phyloP scores from a whole-genome alignment of 345 rosid species.

The Lenwebbia sp. region DNA sequence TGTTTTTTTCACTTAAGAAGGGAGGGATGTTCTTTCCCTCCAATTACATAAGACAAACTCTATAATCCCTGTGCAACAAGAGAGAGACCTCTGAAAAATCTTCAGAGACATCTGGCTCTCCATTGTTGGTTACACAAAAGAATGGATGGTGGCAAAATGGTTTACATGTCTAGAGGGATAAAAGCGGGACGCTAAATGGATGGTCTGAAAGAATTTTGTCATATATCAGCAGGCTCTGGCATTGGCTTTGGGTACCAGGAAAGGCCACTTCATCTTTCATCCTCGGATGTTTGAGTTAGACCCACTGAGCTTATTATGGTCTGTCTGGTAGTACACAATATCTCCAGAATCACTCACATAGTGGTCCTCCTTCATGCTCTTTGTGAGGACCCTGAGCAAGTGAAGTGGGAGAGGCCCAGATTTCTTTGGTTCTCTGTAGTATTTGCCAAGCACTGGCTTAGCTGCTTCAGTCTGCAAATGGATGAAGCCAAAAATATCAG shows the following conservation, averaged over 20 bases:
- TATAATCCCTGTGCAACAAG: neutral
- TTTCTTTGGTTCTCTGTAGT: conserved; percentile 70
- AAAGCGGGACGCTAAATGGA: neutral
- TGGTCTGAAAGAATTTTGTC: neutral
- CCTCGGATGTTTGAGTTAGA: neutral
- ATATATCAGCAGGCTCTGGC: neutral
- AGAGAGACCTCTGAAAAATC: neutral
- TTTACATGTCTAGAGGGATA: neutral
- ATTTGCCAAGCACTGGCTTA: conserved; percentile 70
- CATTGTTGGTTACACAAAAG: neutral
- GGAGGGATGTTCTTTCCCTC: neutral
- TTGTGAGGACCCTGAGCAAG: conserved; percentile 29
- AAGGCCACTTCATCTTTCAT: neutral
- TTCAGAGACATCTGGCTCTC: neutral
- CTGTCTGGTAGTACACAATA: conserved; percentile 56
- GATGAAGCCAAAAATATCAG: neutral
- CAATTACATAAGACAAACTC: neutral
- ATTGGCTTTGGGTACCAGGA: neutral
- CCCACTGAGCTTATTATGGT: conserved; percentile 17
- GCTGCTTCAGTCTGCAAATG: conserved; percentile 66
- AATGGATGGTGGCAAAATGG: neutral
- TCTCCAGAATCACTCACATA: conserved; percentile 70
- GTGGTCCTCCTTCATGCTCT: conserved; percentile 63
- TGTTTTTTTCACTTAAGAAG: neutral
- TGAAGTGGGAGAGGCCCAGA: conserved; percentile 66